Base-by-base conservation (phyloP, 2,329 filamentous ascomycete genomes). In the Fusarium cicatricum region DNA sequence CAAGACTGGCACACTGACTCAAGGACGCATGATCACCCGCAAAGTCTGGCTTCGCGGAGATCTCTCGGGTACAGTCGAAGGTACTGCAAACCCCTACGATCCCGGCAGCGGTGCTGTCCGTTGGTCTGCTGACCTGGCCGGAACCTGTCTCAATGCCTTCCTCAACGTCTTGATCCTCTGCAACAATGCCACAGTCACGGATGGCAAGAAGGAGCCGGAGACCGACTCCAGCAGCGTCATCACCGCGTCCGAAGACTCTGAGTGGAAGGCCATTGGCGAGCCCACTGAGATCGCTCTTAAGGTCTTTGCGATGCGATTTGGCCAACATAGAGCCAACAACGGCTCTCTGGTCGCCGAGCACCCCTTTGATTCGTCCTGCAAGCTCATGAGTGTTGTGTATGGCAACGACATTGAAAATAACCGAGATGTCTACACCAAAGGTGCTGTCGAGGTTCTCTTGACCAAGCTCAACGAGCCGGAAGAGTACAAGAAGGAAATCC, bases 271-370 rank as follows among this genome's bases (percentile, higher is more conserved):
- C 16, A 75, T 86, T 36, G 88, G 87, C 42, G 86, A 90, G 62
- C 86, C 87, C 4, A 91, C 89, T 4, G 89, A 91, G 64, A 90
- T 91, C 55, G 88, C 89, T 11, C 83, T 91, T 14, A 87, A 90
- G 60, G 88, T 91, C 10, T 88, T 91, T 57, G 87, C 88, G 40
- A 86, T 87, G 76, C 85, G 89, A 15, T 90, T 90, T 64, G 80
- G 81, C 26, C 80, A 81, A 55, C 79, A 76, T 45, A 82, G 81
- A 68, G 70, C 72, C 17, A 73, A 73, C n/a, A 65, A 70, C 19
- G 78, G 80, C 51, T 72, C 74, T 33, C 74, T 87, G 38, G 66
- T 89, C 10, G 82, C 85, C 2, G 89, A 91, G 66, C 88, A 88
- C 48, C 88, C 88, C 2, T 91, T 91, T 67, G 88, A 91, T 70